Conservation (phyloP, 176 grass and related monocot genomes). For the Ensete ventricosum region DNA sequence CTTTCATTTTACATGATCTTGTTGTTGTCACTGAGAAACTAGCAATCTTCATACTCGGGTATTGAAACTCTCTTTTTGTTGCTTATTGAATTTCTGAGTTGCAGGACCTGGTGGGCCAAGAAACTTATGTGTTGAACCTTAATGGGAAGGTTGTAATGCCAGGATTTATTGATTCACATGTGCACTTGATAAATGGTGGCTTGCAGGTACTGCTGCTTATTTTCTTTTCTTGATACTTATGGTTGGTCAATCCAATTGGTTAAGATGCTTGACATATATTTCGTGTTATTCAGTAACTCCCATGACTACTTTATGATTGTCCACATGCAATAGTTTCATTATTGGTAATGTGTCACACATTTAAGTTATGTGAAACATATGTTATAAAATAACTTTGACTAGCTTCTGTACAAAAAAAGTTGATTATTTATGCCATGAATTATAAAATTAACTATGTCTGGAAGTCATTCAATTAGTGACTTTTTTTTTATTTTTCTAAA, state of each 20-base stretch:
- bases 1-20: not conserved
- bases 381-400: no score
- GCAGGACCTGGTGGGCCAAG: constrained; percentile 45
- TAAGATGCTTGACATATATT: not conserved
- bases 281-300: not conserved
- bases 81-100: constrained; percentile 4
- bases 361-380: not conserved
- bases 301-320: not conserved
- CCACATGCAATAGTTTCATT: not conserved
- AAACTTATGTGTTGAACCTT: constrained; percentile 47
- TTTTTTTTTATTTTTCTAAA: not conserved
- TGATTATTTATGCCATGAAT: not conserved
- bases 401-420: no score
- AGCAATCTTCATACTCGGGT: not conserved
- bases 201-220: constrained; percentile 32
- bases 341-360: not conserved
- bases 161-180: constrained; percentile 91
- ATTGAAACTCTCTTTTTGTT: not conserved
- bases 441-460: not conserved
- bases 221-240: not conserved
- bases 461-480: not conserved
- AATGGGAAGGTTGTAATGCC: constrained; percentile 72
- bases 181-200: constrained; percentile 64
- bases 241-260: not conserved
- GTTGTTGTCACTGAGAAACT: not conserved